Evolutionary conservation across 139 green algal species (phyloP).

Genomic region (Chloropicon primus): DNA sequence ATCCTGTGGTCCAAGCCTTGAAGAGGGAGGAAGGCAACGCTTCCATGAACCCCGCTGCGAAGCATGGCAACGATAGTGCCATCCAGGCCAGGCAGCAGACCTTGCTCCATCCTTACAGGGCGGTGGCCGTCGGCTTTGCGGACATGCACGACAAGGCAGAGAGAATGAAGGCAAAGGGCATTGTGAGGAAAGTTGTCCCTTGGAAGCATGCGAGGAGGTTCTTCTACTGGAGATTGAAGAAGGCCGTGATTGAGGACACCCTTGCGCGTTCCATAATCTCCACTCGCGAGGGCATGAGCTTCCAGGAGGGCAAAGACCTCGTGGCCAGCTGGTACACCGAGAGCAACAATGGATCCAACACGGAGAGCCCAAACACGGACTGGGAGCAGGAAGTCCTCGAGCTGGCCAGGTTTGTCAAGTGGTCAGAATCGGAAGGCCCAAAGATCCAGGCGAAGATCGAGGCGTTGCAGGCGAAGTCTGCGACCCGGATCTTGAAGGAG

Average conservation of each 20-base stretch:
- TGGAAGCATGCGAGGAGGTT: slow-evolving; percentile 68
- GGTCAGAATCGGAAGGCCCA: not conserved
- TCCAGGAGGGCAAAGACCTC: not conserved
- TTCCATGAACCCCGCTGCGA: not conserved
- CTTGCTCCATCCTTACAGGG: slow-evolving; percentile 71
- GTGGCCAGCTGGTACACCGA: not conserved
- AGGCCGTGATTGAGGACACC: slow-evolving; percentile 28
- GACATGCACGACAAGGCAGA: slow-evolving; percentile 93
- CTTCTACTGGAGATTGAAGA: slow-evolving; percentile 62
- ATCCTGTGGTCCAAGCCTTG: slow-evolving; percentile 44
- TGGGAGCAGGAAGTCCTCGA: not conserved
- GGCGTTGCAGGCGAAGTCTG: not conserved
- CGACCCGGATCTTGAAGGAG: not conserved
- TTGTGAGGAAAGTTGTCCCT: slow-evolving; percentile 70
- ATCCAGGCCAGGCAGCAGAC: slow-evolving; percentile 46
- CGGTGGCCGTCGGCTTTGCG: slow-evolving; percentile 75
- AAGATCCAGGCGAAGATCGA: not conserved
- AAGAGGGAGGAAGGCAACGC: slow-evolving; percentile 17
- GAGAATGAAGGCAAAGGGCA: slow-evolving; percentile 84
- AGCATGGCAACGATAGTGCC: slow-evolving; percentile 13
- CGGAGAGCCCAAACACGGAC: not conserved
- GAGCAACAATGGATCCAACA: not conserved
- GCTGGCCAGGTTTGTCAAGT: not conserved
- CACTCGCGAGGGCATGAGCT: not conserved
- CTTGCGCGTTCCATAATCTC: not conserved